Conservation (phyloP, 805 yeast genomes). For the Groenewaldozyma salmanticensis region DNA sequence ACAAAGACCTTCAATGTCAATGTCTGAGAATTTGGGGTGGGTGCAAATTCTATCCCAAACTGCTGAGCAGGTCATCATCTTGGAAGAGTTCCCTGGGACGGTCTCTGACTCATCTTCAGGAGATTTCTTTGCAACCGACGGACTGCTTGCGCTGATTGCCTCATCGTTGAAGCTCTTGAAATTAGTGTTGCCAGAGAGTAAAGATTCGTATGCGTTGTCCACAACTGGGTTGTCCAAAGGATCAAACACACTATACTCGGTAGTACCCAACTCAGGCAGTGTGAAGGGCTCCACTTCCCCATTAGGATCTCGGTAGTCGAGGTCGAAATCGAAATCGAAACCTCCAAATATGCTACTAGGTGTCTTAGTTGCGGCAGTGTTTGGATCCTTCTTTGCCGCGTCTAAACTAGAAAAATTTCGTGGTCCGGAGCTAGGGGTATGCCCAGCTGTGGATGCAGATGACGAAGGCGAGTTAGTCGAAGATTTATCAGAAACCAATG, state of each 20-base stretch:
- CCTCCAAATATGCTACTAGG: constrained; percentile 4
- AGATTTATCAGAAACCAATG: neutral
- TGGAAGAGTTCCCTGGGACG: constrained; percentile 24
- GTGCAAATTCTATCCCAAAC: constrained; percentile 94
- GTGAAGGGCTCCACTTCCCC: constrained; percentile 27
- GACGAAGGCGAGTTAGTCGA: constrained; percentile 3
- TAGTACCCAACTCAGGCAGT: constrained; percentile 25
- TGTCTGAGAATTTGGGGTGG: constrained; percentile 87
- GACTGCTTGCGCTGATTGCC: neutral
- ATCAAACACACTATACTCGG: constrained; percentile 28
- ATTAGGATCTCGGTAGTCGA: constrained; percentile 23
- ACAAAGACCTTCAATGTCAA: constrained; percentile 93
- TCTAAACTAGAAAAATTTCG: no score
- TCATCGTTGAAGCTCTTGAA: neutral
- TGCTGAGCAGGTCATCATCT: constrained; percentile 65
- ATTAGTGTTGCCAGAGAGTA: constrained; percentile 3
- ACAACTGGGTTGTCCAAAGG: constrained; percentile 24
- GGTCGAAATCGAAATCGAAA: constrained; percentile 23
- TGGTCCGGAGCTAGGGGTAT: no score
- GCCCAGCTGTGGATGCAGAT: neutral
- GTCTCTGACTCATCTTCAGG: constrained; percentile 18
- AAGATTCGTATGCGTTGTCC: constrained; percentile 12
- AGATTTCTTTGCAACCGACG: constrained; percentile 1
- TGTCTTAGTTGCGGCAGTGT: neutral
- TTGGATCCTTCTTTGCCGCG: neutral